These are phyloP conservation scores for Alnus rubra DNA, from an alignment of 306 rosid species.

Conservation along the genomic window DNA sequence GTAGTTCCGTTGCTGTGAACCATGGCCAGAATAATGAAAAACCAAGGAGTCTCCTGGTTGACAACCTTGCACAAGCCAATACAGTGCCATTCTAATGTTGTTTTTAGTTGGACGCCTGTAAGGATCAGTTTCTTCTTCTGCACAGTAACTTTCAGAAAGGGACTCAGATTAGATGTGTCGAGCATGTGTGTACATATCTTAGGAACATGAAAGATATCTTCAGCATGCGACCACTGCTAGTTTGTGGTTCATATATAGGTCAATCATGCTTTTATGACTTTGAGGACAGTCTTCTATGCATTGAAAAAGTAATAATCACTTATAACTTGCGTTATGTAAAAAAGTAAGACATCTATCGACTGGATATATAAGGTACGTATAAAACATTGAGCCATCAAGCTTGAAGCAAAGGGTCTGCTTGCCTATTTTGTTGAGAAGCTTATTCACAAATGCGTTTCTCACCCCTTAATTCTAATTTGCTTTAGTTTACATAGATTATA, in stretches of 20 bases:
- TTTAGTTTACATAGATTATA: no score
- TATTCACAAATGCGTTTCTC: background rate
- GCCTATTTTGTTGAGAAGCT: no score
- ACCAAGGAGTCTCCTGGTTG: slow-evolving; percentile 54
- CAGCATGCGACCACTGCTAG: no score
- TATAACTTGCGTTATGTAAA: no score
- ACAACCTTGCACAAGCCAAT: slow-evolving; percentile 51
- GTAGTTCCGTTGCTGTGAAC: slow-evolving; percentile 45
- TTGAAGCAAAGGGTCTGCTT: background rate
- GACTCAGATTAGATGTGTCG: background rate
- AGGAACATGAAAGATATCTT: background rate
- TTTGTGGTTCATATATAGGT: no score
- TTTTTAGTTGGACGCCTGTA: slow-evolving; percentile 38
- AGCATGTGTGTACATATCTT: no score
- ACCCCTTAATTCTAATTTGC: no score
- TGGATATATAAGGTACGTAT: background rate
- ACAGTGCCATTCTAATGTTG: slow-evolving; percentile 46
- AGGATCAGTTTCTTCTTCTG: slow-evolving; percentile 52
- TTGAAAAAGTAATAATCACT: no score
- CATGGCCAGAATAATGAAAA: slow-evolving; percentile 57
- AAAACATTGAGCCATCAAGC: background rate
- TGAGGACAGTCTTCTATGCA: no score
- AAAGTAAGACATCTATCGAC: no score
- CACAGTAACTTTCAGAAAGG: slow-evolving; percentile 1
- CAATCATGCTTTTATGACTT: no score